Evolutionary conservation across 257 asterid genomes (phyloP), one percentile per base, ranked within the genome.

Genomic region (Nicotiana knightiana): DNA sequence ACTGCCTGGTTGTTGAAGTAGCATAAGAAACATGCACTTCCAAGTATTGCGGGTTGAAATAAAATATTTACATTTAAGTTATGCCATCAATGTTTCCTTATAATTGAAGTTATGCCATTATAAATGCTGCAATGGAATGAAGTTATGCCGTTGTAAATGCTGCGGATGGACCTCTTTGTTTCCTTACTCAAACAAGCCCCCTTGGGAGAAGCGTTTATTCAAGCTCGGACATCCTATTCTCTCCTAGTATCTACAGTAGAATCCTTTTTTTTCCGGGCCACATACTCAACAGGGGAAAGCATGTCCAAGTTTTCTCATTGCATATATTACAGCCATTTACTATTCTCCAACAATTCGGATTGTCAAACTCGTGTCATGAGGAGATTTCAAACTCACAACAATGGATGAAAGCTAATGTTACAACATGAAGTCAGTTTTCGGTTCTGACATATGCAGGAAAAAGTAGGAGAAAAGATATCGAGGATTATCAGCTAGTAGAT

Each of bases 251-350:
- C 54, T 43, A 70, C 58, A 43, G 58, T 46, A 43, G 21, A 10
- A 71, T 13, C 59, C 7, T 24, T 21, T 71, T 46, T 4, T 68
- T n/a, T n/a, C 9, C 55, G 26, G 59, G n/a, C 11, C 33, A 43
- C 12, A 70, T 70, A 70, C 77, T 70, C 77, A 70, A 51, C 37
- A 70, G 35, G 35, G 77, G 33, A 24, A 46, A 71, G 78, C 78
- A 71, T 46, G 37, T 46, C 59, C 78, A 71, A 21, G 59, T 21
- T 71, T 71, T 71, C 12, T 71, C 37, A 13, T 43, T 71, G 37
- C 18, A 4, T 24, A 39, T 39, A 39, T 39, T 39, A 46, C 35
- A 21, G 12, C 59, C 59, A 46, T 71, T 71, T 43, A 71, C 59
- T 46, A 71, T 71, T 70, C 46, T 24, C 59, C 21, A 6, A 71